Evolutionary conservation across 495 filamentous ascomycete species (phyloP).

Genomic region (Bacidia rubella): DNA sequence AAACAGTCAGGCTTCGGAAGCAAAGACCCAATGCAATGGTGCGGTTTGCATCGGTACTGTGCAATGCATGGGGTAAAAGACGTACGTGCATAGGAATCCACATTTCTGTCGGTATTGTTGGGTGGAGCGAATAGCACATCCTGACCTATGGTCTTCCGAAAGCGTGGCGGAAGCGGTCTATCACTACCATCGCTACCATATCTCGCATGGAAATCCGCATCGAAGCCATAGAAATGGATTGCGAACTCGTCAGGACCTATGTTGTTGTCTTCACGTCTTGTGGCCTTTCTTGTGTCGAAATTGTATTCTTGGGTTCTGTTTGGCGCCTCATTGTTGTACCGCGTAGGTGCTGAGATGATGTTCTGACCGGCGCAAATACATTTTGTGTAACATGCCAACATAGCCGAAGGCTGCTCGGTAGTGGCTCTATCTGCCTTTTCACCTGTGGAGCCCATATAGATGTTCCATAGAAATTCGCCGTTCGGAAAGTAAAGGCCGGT

Average conservation of each 20-base stretch:
- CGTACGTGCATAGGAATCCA: background rate
- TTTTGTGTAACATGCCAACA: background rate
- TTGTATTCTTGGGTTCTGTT: background rate
- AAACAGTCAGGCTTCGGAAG: background rate
- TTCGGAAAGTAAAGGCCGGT: background rate
- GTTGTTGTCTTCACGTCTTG: too few relatives aligned
- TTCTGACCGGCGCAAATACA: slow-evolving; percentile 1
- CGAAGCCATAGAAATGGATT: slow-evolving; percentile 1
- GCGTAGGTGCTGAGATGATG: background rate
- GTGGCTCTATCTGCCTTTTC: background rate
- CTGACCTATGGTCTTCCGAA: background rate
- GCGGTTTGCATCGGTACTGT: background rate
- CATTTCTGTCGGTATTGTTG: background rate
- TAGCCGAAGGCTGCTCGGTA: background rate
- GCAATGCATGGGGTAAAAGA: too few relatives aligned
- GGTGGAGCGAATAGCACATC: background rate
- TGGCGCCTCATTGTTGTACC: background rate
- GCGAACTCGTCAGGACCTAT: background rate
- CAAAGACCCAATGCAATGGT: background rate
- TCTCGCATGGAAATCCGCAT: background rate
- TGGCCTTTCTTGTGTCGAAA: background rate
- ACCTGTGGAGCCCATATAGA: background rate
- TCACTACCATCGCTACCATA: background rate
- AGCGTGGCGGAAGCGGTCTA: background rate
- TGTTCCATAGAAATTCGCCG: background rate